Base-by-base conservation (phyloP, 148 eudicot species). In the Camellia granthamiana region DNA sequence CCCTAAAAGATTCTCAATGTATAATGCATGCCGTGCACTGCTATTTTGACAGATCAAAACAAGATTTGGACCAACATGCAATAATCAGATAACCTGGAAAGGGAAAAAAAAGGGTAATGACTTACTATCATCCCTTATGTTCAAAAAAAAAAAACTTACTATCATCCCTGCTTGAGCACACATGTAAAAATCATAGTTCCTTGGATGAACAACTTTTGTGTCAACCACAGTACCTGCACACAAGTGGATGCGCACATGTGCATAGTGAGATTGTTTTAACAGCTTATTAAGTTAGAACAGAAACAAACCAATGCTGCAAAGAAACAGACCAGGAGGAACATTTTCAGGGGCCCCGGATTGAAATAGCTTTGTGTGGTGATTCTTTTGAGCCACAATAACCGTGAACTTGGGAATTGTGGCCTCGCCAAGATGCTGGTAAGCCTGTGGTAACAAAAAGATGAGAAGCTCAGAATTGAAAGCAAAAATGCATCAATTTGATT, bases 351-450 rank as follows among this genome's bases (percentile, higher is more conserved):
- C 85, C 74, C 88, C 88, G 47, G 89, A 87, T 86, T 94, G 93
- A 77, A 97, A 94, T 21, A 97, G 83, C 78, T 88, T 90, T 11
- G 93, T 94, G 79, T 90, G 91, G 79, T 97, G 99, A 79, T 90
- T 92, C 86, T 94, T 97, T 72, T 97, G 99, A 72, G 97, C 98
- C 69, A 97, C 93, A 79, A 97, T 91, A 80, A 97, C 91, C 0
- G 97, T 97, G 85, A 97, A 92, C 82, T 94, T 97, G 46, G 99
- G 99, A 71, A 86, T 55, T 42, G 92, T 81, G 67, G 74, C 82
- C 81, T 88, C 98, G 74, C 97, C 95, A 75, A 91, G 90, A 81
- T 83, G 80, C 78, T 84, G 82, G 77, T 87, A 94, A 72, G 99
- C 99, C 99, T 97, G 91, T 52, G 74, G 13, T 12, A 69, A 47